A percentile compares a stretch with the other conserved stretches of the same genome.
Evolutionary conservation across 2,329 filamentous ascomycete genomes (phyloP).

Genomic region (Didymella keratinophila): DNA sequence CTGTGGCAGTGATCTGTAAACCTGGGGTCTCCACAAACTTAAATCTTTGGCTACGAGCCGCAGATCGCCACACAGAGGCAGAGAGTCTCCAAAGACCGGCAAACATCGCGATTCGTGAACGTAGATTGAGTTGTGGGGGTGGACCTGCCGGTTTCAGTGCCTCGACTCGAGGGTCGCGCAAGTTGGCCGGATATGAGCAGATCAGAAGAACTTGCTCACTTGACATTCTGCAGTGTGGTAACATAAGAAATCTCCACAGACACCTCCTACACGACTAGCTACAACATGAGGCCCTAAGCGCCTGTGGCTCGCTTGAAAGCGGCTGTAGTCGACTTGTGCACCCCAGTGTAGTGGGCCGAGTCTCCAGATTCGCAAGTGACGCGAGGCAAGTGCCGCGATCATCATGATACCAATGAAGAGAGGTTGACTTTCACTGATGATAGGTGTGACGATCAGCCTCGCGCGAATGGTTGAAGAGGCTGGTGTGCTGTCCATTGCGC

Average conservation of each 20-base stretch:
- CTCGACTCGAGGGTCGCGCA: not conserved
- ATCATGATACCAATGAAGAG: not conserved
- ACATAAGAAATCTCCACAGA: not conserved
- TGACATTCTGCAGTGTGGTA: not conserved
- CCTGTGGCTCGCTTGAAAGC: not conserved
- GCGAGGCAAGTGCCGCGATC: constrained; percentile 12
- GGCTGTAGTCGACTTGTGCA: constrained; percentile 1
- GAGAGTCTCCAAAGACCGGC: constrained; percentile 3
- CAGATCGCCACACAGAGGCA: constrained; percentile 6
- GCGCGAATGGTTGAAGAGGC: constrained; percentile 7
- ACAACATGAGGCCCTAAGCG: not conserved
- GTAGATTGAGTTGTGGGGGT: not conserved
- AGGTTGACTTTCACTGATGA: not conserved
- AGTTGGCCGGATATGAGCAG: not conserved
- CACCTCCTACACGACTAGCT: not conserved
- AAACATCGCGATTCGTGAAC: not conserved
- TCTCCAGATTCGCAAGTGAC: constrained; percentile 7
- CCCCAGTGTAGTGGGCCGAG: constrained; percentile 4
- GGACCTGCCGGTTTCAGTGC: not conserved
- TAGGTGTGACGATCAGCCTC: constrained; percentile 14
- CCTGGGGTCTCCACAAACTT: constrained; percentile 19
- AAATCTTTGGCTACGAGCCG: not conserved
- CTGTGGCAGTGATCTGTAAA: constrained; percentile 19
- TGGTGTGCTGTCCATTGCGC: constrained; percentile 14
- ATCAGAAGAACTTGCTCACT: not conserved